Conservation (phyloP, 192 early-diverging fungal genomes). For the Umbelopsis ramanniana region DNA sequence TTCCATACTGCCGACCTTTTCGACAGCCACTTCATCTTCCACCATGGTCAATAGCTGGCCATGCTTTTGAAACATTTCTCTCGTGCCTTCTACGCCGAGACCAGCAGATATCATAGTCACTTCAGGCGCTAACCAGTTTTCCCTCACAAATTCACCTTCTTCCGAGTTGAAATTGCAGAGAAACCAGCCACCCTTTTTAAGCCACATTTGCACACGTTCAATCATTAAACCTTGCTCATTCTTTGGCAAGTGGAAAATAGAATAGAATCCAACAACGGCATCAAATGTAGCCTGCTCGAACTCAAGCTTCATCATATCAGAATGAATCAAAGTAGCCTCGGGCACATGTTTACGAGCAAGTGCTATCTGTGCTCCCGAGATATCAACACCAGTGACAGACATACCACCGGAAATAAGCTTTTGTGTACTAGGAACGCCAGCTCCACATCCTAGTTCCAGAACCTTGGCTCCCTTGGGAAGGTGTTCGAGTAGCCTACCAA, state of each 20-base stretch:
- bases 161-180: constrained; percentile 20
- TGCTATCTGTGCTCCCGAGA: constrained; percentile 4
- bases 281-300: constrained; percentile 1
- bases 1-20: constrained; percentile 2
- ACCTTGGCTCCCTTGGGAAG: constrained; percentile 11
- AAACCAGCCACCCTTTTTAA: constrained; percentile 23
- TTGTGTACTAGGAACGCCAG: constrained; percentile 1
- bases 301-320: constrained; percentile 13
- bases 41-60: not conserved
- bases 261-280: constrained; percentile 20
- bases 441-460: constrained; percentile 19
- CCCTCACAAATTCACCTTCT: constrained; percentile 5
- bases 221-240: constrained; percentile 9
- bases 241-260: constrained; percentile 21
- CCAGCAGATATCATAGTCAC: constrained; percentile 13
- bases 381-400: constrained; percentile 17
- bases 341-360: constrained; percentile 11
- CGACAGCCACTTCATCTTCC: constrained; percentile 10
- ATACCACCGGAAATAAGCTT: not conserved
- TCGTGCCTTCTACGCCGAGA: constrained; percentile 17
- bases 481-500: not conserved
- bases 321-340: constrained; percentile 14
- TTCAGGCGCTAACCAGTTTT: not conserved
- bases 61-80: constrained; percentile 8
- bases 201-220: not conserved